Base-by-base conservation (phyloP, 768 basidiomycete species). In the Mycena leptocephala region DNA sequence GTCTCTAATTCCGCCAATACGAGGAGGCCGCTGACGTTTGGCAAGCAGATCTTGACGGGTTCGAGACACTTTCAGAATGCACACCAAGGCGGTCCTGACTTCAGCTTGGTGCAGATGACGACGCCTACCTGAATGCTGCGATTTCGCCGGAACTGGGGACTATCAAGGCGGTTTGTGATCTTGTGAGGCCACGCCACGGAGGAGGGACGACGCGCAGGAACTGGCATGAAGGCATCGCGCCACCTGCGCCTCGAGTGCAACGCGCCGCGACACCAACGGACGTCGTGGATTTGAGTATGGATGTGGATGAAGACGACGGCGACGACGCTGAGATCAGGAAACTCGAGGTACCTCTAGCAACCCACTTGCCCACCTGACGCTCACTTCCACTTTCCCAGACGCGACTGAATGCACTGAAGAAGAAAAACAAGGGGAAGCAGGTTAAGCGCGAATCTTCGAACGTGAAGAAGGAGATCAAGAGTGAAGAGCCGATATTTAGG, bases 391-490 rank as follows among this genome's bases (percentile, higher is more conserved):
- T 39, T 28, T 1, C 28, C 8, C n/a, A 76, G 70, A 61, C 30
- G 26, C 70, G 37, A 33, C 70, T 76, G 6, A 13, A 26, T 0
- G 35, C 28, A 7, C 10, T 76, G 24, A 67, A 72, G 74, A 71
- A 76, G 6, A 72, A 72, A 20, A n/a, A 56, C 13, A 61, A 55
- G 18, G 30, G 22, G 5, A 70, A 48, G 28, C 51, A 24, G 22
- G 64, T 72, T 39, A 71, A 72, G n/a, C 30, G 28, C 26, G 74
- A 76, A 37, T 53, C 61, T 24, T 24, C 35, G 6, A 39, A 48
- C 6, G 69, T 75, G 14, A 75, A 75, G 69, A 70, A 61, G 69
- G 74, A 75, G 46, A 59, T 70, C 28, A 75, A 75, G 53, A 41
- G 41, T 7, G 73, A 70, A 24, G 48, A 22, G 2, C 48, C 48